Percentiles rank a stretch among this genome's conserved stretches.
Conservation (phyloP, 345 rosid species). For the Microcos paniculata region DNA sequence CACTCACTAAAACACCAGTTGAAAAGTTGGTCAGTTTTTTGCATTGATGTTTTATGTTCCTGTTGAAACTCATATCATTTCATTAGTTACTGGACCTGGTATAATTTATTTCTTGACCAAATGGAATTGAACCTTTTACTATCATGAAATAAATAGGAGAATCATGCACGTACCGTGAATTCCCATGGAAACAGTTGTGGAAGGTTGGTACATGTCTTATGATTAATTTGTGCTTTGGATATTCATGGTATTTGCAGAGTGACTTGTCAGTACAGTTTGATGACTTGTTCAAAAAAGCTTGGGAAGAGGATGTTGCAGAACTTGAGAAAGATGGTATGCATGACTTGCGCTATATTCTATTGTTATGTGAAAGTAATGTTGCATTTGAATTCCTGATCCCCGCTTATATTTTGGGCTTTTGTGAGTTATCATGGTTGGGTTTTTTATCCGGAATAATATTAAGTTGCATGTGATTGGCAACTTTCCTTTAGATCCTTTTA, state of each 20-base stretch:
- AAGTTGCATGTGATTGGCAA: background rate
- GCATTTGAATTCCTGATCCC: background rate
- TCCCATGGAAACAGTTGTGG: background rate
- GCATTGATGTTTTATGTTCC: constrained; percentile 6
- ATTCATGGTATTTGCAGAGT: constrained; percentile 45
- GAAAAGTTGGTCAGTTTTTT: constrained; percentile 64
- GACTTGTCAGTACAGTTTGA: constrained; percentile 86
- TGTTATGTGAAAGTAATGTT: background rate
- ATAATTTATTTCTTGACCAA: constrained; percentile 4
- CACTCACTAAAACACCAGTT: constrained; percentile 33
- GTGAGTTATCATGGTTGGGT: background rate
- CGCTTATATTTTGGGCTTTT: background rate
- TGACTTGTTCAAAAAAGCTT: constrained; percentile 81
- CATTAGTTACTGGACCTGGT: background rate
- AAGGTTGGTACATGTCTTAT: background rate
- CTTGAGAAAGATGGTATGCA: constrained; percentile 59
- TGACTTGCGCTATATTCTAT: constrained; percentile 11
- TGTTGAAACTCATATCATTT: background rate
- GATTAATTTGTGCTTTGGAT: background rate
- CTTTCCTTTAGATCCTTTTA: constrained; percentile 5
- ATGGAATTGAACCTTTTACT: background rate
- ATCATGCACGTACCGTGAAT: background rate
- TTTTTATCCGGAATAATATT: background rate
- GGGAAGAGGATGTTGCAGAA: constrained; percentile 78
- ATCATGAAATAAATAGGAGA: background rate